Evolutionary conservation across 176 grass and related monocot species (phyloP).

Genomic region (Phyllostachys edulis): DNA sequence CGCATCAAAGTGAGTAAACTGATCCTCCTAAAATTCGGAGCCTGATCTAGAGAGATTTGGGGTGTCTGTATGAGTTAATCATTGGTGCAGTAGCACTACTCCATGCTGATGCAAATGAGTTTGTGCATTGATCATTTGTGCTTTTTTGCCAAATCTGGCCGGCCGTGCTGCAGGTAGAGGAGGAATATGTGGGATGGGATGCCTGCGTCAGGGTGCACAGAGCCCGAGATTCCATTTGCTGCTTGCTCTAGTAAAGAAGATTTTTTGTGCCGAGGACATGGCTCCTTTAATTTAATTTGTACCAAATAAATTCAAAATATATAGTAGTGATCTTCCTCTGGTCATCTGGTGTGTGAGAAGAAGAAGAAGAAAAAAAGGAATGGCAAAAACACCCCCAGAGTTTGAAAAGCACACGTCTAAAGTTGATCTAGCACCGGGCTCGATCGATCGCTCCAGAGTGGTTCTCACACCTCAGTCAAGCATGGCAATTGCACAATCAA

Average conservation of each 20-base stretch:
- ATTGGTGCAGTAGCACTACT: slow-evolving; percentile 4
- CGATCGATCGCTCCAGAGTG: too few relatives aligned
- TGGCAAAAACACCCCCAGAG: background rate
- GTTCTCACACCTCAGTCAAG: too few relatives aligned
- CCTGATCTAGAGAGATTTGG: slow-evolving; percentile 27
- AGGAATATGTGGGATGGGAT: slow-evolving; percentile 26
- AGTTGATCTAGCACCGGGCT: too few relatives aligned
- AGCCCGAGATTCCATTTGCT: slow-evolving; percentile 19
- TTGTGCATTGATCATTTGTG: slow-evolving; percentile 24
- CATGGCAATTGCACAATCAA: too few relatives aligned
- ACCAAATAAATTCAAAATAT: background rate
- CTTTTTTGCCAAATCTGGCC: slow-evolving; percentile 25
- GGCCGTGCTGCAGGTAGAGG: background rate
- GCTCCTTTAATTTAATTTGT: background rate
- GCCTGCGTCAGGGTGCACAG: background rate
- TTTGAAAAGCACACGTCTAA: too few relatives aligned
- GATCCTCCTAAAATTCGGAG: slow-evolving; percentile 20
- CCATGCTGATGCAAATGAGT: background rate
- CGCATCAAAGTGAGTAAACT: slow-evolving; percentile 33
- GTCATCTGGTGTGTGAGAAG: background rate
- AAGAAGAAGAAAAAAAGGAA: background rate
- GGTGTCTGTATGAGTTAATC: background rate
- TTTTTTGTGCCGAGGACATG: background rate
- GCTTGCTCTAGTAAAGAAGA: background rate
- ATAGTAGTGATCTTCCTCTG: background rate